Base-by-base conservation (phyloP, 192 early-diverging fungal species). In the Thoreauomyces humboldtii region DNA sequence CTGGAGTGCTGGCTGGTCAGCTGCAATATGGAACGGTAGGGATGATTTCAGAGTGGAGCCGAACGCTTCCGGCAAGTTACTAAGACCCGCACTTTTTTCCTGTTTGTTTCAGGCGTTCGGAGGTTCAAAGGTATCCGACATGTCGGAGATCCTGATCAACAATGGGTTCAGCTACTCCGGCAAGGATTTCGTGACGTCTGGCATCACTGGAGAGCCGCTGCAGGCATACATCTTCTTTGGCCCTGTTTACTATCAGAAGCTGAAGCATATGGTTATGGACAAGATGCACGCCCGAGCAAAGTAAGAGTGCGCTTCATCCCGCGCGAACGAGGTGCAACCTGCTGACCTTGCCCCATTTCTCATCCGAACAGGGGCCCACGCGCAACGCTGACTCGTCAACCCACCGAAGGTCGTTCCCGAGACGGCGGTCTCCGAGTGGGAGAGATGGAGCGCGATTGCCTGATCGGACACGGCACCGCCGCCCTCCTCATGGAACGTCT, bases 181-280 rank as follows among this genome's bases (percentile, higher is more conserved):
- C 55, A 98, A 98, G 72, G 94, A 98, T 73, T 94, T 90, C 73
- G 81, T 98, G 31, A 97, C 94, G 17, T 93, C 90, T 19, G 93
- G 88, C 19, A 87, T 86, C 60, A 83, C 81, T 19, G 81, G 96
- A 43, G 94, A 98, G 70, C 88, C 92, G 0, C 69, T 98, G 22
- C 84, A 86, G 24, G 94, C 96, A 0, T 98, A 95, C 64, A 96
- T 98, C 12, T 98, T 97, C 78, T 93, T 92, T 79, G 96, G 96
- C 32, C 92, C 92, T 7, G 88, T 96, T 15, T 82, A 96, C 70
- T 98, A 98, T 73, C 94, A 97, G 76, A 94, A 94, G 64, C 81
- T 98, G 48, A 98, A 98, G 84, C 96, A 98, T 65, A 97, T 97
- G 94, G 94, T 98, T 2, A 88, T 94, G 77, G 96, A 98, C 78